A percentile compares a stretch with the other conserved stretches of the same genome.
These are phyloP conservation scores for Fusarium napiforme DNA, from an alignment of 2,329 filamentous ascomycete species.

Conservation along the genomic window DNA sequence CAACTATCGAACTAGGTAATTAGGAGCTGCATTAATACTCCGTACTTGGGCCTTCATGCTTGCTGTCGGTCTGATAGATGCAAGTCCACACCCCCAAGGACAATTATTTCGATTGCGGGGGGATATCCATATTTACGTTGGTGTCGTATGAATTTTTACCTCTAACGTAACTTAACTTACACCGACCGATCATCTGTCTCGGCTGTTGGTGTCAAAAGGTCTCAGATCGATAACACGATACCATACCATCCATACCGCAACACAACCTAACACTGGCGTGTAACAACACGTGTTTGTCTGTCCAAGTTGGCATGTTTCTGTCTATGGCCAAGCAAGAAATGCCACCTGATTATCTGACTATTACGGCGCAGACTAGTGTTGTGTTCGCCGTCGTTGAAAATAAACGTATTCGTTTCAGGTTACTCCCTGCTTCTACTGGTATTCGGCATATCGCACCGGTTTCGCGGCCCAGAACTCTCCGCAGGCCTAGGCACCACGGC, in stretches of 20 bases:
- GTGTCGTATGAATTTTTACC: conserved; percentile 1
- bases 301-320: conserved; percentile 13
- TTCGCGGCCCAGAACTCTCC: conserved; percentile 4
- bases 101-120: conserved; percentile 28
- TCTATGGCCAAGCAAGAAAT: conserved; percentile 6
- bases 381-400: conserved; percentile 9
- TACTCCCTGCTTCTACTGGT: conserved; percentile 10
- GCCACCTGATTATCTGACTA: conserved; percentile 2
- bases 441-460: conserved; percentile 15
- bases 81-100: conserved; percentile 18
- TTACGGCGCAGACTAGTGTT: neutral
- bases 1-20: neutral
- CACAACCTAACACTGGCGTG: conserved; percentile 6
- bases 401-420: conserved; percentile 37
- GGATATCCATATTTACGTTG: conserved; percentile 13
- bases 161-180: neutral
- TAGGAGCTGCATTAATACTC: conserved; percentile 7
- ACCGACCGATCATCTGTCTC: conserved; percentile 20
- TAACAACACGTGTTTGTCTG: conserved; percentile 27
- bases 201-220: conserved; percentile 27
- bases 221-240: conserved; percentile 23
- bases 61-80: conserved; percentile 18
- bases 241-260: neutral
- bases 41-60: conserved; percentile 21
- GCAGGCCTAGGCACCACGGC: neutral